phyloP scores from a whole-genome alignment of 805 yeast genomes.

The Blastobotrys attinorum region DNA sequence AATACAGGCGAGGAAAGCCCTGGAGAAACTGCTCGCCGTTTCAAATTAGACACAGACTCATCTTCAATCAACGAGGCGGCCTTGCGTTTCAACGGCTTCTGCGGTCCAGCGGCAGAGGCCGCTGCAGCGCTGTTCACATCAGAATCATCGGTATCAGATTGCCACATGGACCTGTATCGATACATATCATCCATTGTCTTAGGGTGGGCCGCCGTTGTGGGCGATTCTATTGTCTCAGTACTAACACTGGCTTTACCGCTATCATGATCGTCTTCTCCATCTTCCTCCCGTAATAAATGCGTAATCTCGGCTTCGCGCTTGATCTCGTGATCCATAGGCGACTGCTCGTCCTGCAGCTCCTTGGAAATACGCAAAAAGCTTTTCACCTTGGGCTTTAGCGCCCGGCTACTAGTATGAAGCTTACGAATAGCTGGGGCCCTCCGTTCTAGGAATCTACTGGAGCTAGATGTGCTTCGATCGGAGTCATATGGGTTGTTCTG shows the following conservation, averaged over 20 bases:
- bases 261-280: slow-evolving; percentile 1
- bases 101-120: background rate
- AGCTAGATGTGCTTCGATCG: slow-evolving; percentile 12
- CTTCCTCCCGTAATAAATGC: slow-evolving; percentile 17
- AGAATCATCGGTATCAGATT: slow-evolving; percentile 17
- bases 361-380: slow-evolving; percentile 19
- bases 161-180: background rate
- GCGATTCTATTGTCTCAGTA: background rate
- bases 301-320: slow-evolving; percentile 21
- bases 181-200: no score
- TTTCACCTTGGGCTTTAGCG: slow-evolving; percentile 18
- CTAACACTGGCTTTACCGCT: background rate
- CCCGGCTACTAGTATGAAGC: slow-evolving; percentile 9
- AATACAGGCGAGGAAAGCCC: slow-evolving; percentile 15
- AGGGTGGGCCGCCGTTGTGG: background rate
- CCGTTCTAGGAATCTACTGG: slow-evolving; percentile 6
- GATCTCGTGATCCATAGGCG: slow-evolving; percentile 21
- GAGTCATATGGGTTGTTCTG: slow-evolving; percentile 10
- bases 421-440: slow-evolving; percentile 6
- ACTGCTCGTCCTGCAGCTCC: slow-evolving; percentile 18
- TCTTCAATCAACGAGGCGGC: slow-evolving; percentile 9
- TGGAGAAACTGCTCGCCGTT: slow-evolving; percentile 23
- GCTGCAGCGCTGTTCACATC: slow-evolving; percentile 6
- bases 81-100: slow-evolving; percentile 11
- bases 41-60: slow-evolving; percentile 10